These are phyloP conservation scores for Galerina marginata DNA, from an alignment of 768 basidiomycete genomes.

Conservation along the genomic window DNA sequence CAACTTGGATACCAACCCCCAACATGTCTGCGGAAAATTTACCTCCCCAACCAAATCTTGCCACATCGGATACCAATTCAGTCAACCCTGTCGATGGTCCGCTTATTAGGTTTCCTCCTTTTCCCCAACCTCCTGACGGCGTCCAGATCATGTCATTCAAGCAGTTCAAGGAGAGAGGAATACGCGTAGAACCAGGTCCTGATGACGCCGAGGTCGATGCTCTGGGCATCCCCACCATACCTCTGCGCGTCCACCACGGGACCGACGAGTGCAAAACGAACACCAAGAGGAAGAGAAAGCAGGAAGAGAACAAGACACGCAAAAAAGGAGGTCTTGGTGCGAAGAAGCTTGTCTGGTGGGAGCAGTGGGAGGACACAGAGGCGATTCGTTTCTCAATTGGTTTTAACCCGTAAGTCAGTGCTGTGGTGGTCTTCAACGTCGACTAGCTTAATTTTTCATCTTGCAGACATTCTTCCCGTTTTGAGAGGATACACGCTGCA, in stretches of 20 bases:
- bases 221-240: slow-evolving; percentile 69
- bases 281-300: slow-evolving; percentile 46
- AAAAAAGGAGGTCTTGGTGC: slow-evolving; percentile 21
- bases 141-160: slow-evolving; percentile 49
- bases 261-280: slow-evolving; percentile 63
- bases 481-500: slow-evolving; percentile 65
- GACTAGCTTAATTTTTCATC: not conserved
- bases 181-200: slow-evolving; percentile 34
- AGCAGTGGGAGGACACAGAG: slow-evolving; percentile 74
- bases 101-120: slow-evolving; percentile 51
- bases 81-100: slow-evolving; percentile 17
- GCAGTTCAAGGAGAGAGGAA: slow-evolving; percentile 45
- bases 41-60: not conserved
- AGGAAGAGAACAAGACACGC: slow-evolving; percentile 21
- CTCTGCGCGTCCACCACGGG: slow-evolving; percentile 50
- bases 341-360: slow-evolving; percentile 57
- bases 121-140: slow-evolving; percentile 46
- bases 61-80: not conserved
- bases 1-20: slow-evolving; percentile 1
- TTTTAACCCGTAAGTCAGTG: slow-evolving; percentile 55
- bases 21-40: slow-evolving; percentile 12
- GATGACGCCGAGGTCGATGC: slow-evolving; percentile 69
- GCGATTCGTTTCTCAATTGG: slow-evolving; percentile 44
- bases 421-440: not conserved
- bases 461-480: slow-evolving; percentile 46